These are phyloP conservation scores for Lipomyces orientalis DNA, from an alignment of 805 yeast species.

Conservation along the genomic window DNA sequence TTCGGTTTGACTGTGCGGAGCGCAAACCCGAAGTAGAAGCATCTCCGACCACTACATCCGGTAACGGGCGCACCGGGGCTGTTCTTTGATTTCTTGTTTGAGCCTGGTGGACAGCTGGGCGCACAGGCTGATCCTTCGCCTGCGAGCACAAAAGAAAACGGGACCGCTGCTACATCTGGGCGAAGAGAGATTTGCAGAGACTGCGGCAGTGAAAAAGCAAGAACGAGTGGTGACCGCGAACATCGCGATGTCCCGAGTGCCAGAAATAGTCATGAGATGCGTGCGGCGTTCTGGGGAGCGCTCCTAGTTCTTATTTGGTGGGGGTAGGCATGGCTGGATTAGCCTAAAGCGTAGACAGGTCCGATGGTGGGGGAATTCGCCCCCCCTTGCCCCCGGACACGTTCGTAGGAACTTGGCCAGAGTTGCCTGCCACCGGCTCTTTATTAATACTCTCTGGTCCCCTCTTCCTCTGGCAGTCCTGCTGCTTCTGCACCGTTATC, in stretches of 20 bases:
- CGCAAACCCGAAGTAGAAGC: background rate
- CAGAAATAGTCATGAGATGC: background rate
- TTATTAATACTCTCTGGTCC: background rate
- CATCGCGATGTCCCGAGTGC: background rate
- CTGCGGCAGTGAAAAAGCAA: background rate
- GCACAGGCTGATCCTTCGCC: background rate
- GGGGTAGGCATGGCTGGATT: background rate
- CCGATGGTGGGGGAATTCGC: background rate
- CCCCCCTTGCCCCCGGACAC: too few species aligned
- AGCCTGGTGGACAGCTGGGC: background rate
- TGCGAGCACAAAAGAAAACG: background rate
- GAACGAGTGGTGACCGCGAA: background rate
- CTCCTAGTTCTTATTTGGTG: background rate
- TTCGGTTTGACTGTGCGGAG: background rate
- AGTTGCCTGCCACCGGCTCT: background rate
- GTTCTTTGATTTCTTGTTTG: background rate
- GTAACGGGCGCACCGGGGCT: background rate
- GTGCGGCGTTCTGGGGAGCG: background rate
- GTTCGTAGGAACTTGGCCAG: background rate
- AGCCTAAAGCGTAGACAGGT: background rate
- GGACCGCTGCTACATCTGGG: background rate
- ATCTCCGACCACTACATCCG: background rate
- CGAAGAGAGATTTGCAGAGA: background rate
- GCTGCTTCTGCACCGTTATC: slow-evolving; percentile 2
- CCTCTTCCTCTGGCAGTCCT: background rate